Evolutionary conservation across 192 early-diverging fungal species (phyloP), one percentile per base, ranked within the genome.

Genomic region (Linnemannia hyalina): DNA sequence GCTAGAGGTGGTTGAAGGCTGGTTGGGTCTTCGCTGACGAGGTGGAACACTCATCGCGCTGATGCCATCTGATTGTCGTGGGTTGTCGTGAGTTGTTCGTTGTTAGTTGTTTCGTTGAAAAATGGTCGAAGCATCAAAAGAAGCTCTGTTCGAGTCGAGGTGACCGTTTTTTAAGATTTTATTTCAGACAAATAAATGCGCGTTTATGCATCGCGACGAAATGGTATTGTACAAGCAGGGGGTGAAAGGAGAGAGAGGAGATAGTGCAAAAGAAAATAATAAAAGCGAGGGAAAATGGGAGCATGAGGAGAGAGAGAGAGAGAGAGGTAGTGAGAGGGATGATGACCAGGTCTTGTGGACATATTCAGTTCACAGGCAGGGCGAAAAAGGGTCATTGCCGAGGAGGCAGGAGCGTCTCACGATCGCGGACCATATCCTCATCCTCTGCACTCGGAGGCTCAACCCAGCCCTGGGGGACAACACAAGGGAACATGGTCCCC

Each of bases 401-500:
- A 73, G 83, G 69, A 73, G 83, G 78, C 55, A 85, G 20, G 0
- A 85, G 29, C 7, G 83, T 76, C 55, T 85, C 82, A 10, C 82
- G 40, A 35, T 83, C 82, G 15, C 73, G 78, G 23, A 78, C 46
- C 68, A 52, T 69, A 35, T 86, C 84, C 36, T 87, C 80, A 10
- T 82, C 82, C 1, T 88, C 89, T 71, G 72, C 79, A 22, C 78
- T 68, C 9, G 89, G 86, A 32, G 89, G 84, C n/a, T 89, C 89
- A 4, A 89, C 82, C 89, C 89, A 89, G 6, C 82, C 89, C 42
- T 82, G 86, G 2, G 89, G 89, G 5, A 89, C 89, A 36, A 89
- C 82, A 69, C 89, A 89, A 69, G 89, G 89, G 63, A 89, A 89
- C 69, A 89, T 82, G 13, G 89, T 89, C n/a, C 89, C 89, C 23